These are phyloP conservation scores for Podila verticillata DNA, from an alignment of 192 early-diverging fungal species.

Conservation along the genomic window DNA sequence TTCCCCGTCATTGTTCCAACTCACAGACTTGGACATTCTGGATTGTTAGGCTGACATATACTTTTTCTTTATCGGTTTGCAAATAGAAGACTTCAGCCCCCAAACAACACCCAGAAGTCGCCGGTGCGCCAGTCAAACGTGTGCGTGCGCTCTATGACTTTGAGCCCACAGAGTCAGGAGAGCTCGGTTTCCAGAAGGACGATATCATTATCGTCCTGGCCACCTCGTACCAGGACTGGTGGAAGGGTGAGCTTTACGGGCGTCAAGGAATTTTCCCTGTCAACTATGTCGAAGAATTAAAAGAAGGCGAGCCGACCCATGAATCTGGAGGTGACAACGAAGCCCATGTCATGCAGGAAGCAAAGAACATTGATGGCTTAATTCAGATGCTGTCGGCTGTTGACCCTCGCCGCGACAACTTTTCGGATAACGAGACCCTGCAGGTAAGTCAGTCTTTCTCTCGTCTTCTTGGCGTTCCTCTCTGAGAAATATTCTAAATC, in stretches of 20 bases:
- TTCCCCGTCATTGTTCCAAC: too few species aligned
- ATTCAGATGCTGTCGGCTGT: constrained; percentile 76
- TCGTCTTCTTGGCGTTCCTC: background rate
- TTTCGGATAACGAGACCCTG: constrained; percentile 89
- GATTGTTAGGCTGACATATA: too few species aligned
- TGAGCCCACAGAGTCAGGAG: constrained; percentile 86
- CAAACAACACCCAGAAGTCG: constrained; percentile 30
- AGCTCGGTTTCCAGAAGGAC: constrained; percentile 88
- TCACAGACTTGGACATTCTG: too few species aligned
- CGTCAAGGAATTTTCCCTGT: constrained; percentile 95
- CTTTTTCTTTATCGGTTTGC: too few species aligned
- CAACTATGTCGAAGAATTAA: constrained; percentile 90
- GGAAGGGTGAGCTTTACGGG: constrained; percentile 92
- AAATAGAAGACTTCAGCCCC: constrained; percentile 28
- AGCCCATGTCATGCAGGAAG: constrained; percentile 73
- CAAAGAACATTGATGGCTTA: constrained; percentile 80
- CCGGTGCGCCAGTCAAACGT: constrained; percentile 68
- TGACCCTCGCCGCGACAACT: constrained; percentile 84
- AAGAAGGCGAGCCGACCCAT: constrained; percentile 66
- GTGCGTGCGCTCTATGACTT: constrained; percentile 97
- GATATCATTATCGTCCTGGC: constrained; percentile 93
- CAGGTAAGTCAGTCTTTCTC: constrained; percentile 58
- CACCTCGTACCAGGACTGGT: constrained; percentile 98
- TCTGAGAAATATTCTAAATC: constrained; percentile 4
- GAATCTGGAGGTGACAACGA: constrained; percentile 70